Evolutionary conservation across 148 eudicot genomes (phyloP).

Genomic region (Rhododendron molle): DNA sequence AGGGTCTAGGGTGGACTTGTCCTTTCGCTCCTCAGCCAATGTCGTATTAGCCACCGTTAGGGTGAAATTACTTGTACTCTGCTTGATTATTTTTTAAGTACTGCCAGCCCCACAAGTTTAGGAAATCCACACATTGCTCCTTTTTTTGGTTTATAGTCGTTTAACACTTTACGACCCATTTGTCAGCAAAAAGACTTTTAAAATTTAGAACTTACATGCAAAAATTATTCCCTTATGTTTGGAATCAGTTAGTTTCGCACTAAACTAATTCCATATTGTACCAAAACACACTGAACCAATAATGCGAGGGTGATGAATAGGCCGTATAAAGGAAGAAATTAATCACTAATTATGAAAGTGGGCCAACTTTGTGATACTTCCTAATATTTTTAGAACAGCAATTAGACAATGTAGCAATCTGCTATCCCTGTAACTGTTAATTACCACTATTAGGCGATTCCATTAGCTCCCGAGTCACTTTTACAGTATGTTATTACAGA

Average conservation of each 20-base stretch:
- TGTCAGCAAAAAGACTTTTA: not conserved
- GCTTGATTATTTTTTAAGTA: not conserved
- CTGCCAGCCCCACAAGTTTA: not conserved
- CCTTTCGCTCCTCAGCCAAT: not conserved
- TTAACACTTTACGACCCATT: not conserved
- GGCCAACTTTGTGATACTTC: not conserved
- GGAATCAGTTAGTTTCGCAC: not conserved
- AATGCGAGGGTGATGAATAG: not conserved
- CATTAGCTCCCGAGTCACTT: not conserved
- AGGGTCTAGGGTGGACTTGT: not conserved
- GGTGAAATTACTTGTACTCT: not conserved
- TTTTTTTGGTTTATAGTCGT: not conserved
- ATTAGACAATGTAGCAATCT: not conserved
- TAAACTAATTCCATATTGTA: not conserved
- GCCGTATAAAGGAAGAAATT: not conserved
- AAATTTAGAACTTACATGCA: not conserved
- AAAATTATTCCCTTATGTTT: not conserved
- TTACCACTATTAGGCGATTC: not conserved
- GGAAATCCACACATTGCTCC: not conserved
- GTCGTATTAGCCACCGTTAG: not conserved
- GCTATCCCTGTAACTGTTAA: not conserved
- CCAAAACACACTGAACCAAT: not conserved
- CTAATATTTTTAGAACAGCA: not conserved
- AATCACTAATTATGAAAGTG: not conserved
- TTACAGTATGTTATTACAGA: conserved; percentile 32